Evolutionary conservation across 371 early-diverging fungal species (phyloP).

Genomic region (Apophysomyces variabilis): DNA sequence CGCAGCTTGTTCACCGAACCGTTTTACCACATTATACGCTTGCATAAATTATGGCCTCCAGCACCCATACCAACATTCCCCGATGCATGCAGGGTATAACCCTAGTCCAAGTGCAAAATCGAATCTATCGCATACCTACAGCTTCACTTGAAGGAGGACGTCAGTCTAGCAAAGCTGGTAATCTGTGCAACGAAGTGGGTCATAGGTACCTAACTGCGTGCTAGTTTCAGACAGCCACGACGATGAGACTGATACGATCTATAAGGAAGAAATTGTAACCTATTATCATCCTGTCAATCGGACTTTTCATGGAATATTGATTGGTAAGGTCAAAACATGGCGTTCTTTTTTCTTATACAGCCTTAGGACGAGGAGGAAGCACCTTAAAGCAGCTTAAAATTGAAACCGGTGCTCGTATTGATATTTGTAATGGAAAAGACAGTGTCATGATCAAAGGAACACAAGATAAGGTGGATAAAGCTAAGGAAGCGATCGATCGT

Average conservation of each 20-base stretch:
- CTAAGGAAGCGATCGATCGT: conserved; percentile 31
- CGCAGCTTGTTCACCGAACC: no score
- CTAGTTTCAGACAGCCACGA: background rate
- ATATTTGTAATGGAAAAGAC: conserved; percentile 32
- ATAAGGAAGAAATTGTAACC: conserved; percentile 32
- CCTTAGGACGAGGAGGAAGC: conserved; percentile 33
- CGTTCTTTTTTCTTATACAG: background rate
- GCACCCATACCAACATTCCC: background rate
- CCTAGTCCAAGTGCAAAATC: conserved; percentile 31
- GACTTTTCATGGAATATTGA: conserved; percentile 30
- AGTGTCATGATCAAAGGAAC: conserved; percentile 41
- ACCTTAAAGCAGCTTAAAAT: conserved; percentile 33
- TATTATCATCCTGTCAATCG: conserved; percentile 35
- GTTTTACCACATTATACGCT: conserved; percentile 1
- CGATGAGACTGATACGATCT: conserved; percentile 19
- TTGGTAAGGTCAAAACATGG: conserved; percentile 20
- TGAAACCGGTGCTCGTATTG: conserved; percentile 40
- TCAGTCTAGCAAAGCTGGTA: background rate
- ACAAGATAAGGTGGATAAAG: conserved; percentile 35
- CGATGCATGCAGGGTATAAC: conserved; percentile 30
- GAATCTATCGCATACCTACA: conserved; percentile 30
- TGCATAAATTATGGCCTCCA: conserved; percentile 11
- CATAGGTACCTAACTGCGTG: background rate
- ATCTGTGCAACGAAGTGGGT: background rate
- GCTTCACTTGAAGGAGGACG: conserved; percentile 18